Conservation (phyloP, 345 rosid species). For the Toxicodendron radicans region DNA sequence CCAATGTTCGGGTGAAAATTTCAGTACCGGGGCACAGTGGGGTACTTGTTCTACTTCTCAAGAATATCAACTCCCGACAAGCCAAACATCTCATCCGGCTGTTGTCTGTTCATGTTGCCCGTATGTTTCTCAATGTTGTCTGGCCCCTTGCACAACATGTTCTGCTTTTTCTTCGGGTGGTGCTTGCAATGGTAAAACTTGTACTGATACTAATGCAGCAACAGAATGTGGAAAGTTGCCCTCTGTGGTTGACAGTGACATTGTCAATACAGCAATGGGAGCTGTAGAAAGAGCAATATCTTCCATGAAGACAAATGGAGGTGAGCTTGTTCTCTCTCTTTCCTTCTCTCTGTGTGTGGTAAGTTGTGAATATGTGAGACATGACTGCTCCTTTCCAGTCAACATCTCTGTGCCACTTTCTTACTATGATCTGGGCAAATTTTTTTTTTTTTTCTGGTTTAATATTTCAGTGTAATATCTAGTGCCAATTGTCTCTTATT, state of each 20-base stretch:
- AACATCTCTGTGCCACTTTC: background rate
- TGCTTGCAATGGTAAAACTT: slow-evolving; percentile 20
- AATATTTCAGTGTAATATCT: background rate
- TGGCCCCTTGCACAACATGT: slow-evolving; percentile 33
- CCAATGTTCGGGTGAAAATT: slow-evolving; percentile 41
- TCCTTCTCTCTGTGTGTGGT: no score
- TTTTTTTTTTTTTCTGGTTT: no score
- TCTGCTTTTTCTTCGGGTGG: slow-evolving; percentile 35
- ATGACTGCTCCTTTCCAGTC: background rate
- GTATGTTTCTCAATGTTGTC: slow-evolving; percentile 32
- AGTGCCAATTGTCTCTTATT: background rate
- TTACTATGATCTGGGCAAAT: background rate
- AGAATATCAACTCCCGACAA: slow-evolving; percentile 26
- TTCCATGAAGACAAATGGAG: slow-evolving; percentile 39
- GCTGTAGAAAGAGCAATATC: slow-evolving; percentile 59
- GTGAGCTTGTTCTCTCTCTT: slow-evolving; percentile 18
- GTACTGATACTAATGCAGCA: slow-evolving; percentile 17
- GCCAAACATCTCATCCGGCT: slow-evolving; percentile 30
- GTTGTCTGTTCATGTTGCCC: slow-evolving; percentile 40
- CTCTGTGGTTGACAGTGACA: slow-evolving; percentile 20
- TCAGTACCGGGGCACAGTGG: slow-evolving; percentile 31
- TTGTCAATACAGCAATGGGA: slow-evolving; percentile 52
- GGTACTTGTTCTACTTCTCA: slow-evolving; percentile 28
- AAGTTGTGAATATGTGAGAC: background rate
- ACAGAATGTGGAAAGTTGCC: slow-evolving; percentile 15